phyloP scores from a whole-genome alignment of 352 stramenopile genomes.

The Thalassiosira allenii region DNA sequence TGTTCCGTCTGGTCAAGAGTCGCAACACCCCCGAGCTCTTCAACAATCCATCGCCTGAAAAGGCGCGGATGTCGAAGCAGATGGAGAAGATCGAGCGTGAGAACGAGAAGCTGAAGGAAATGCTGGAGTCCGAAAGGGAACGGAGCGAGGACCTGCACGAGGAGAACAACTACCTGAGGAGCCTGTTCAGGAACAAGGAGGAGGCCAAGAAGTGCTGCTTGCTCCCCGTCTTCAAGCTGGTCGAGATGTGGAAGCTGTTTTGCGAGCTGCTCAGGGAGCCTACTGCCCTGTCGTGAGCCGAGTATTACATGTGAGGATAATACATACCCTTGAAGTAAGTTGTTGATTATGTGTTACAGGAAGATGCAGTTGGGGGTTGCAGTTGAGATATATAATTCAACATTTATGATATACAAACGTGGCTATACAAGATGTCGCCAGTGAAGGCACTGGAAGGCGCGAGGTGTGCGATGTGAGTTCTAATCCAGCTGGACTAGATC shows the following conservation, averaged over 20 bases:
- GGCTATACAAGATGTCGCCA: neutral
- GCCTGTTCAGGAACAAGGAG: constrained; percentile 3
- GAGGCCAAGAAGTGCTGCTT: constrained; percentile 30
- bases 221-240: constrained; percentile 7
- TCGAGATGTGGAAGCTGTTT: constrained; percentile 19
- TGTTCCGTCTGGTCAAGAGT: constrained; percentile 34
- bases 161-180: constrained; percentile 3
- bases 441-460: neutral
- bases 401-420: neutral
- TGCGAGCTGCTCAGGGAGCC: constrained; percentile 20
- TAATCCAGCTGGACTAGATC: constrained; percentile 51
- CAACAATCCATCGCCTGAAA: constrained; percentile 37
- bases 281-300: too few relatives aligned
- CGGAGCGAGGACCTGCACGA: constrained; percentile 16
- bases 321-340: too few relatives aligned
- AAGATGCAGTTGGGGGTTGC: too few relatives aligned
- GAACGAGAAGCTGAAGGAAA: constrained; percentile 37
- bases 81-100: constrained; percentile 47
- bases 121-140: constrained; percentile 38
- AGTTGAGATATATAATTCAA: too few relatives aligned
- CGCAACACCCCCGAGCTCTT: constrained; percentile 32
- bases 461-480: too few relatives aligned
- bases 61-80: constrained; percentile 33
- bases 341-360: too few relatives aligned
- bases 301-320: too few relatives aligned